Conservation (phyloP, 78 protist genomes). For the Dictyostelium purpureum region DNA sequence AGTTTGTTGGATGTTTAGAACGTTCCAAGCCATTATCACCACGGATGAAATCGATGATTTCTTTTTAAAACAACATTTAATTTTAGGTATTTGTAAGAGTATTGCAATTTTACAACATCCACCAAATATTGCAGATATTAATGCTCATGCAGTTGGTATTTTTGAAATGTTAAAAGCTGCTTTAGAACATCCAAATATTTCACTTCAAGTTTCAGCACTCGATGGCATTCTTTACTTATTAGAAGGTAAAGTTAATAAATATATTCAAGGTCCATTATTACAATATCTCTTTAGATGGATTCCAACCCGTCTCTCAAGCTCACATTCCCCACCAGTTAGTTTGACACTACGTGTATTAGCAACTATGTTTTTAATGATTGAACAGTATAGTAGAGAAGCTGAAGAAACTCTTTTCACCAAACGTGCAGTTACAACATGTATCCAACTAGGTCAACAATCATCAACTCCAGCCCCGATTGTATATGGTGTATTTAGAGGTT, state of each 20-base stretch:
- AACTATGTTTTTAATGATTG: slow-evolving; percentile 58
- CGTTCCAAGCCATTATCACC: not conserved
- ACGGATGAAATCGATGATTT: slow-evolving; percentile 64
- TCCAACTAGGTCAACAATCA: slow-evolving; percentile 43
- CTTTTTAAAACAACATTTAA: slow-evolving; percentile 41
- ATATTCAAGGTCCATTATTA: slow-evolving; percentile 60
- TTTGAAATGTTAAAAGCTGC: slow-evolving; percentile 45
- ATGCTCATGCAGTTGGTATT: not conserved
- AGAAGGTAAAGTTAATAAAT: slow-evolving; percentile 49
- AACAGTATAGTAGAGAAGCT: slow-evolving; percentile 57
- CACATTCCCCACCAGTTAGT: slow-evolving; percentile 52
- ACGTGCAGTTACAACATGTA: slow-evolving; percentile 50
- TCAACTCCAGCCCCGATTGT: slow-evolving; percentile 68
- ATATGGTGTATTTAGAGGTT: slow-evolving; percentile 70
- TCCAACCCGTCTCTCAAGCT: slow-evolving; percentile 22
- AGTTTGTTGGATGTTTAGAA: slow-evolving; percentile 35
- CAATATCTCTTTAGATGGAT: slow-evolving; percentile 68
- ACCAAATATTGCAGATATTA: not conserved
- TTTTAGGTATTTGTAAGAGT: slow-evolving; percentile 54
- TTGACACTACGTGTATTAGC: slow-evolving; percentile 59
- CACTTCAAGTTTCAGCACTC: slow-evolving; percentile 48
- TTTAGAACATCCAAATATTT: slow-evolving; percentile 47
- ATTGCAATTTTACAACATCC: slow-evolving; percentile 19
- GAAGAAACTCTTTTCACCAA: slow-evolving; percentile 65
- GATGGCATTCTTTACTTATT: slow-evolving; percentile 46